Percentiles rank a stretch among this genome's conserved stretches.
phyloP scores from a whole-genome alignment of 306 rosid species.

The Trifolium dubium region DNA sequence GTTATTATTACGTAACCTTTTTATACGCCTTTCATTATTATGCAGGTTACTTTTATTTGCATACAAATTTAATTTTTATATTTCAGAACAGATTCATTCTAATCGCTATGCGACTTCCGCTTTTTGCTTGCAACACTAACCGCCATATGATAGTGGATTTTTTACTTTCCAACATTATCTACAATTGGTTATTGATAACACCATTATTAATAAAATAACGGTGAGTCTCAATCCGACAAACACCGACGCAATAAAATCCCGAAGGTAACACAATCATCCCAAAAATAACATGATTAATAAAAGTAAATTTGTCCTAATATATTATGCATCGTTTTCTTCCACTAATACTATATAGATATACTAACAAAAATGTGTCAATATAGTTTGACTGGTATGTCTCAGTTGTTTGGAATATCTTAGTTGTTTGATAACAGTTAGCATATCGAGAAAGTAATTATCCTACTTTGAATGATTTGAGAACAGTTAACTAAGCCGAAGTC shows the following conservation, averaged over 20 bases:
- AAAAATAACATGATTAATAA: not conserved
- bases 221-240: too few relatives aligned
- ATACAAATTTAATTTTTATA: not conserved
- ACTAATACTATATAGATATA: conserved; percentile 1
- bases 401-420: conserved; percentile 2
- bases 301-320: not conserved
- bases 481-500: not conserved
- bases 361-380: not conserved
- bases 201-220: too few relatives aligned
- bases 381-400: conserved; percentile 1
- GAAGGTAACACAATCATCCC: not conserved
- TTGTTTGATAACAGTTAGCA: not conserved
- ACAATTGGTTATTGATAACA: too few relatives aligned
- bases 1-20: not conserved
- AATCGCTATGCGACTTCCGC: not conserved
- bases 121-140: not conserved
- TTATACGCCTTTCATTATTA: not conserved
- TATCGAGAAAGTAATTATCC: conserved; percentile 24
- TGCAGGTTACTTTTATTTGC: not conserved
- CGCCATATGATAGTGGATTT: conserved; percentile 5
- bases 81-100: not conserved
- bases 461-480: conserved; percentile 21
- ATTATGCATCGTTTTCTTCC: conserved; percentile 6
- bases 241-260: too few relatives aligned
- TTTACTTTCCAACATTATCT: not conserved